These are phyloP conservation scores for Capsicum chinense DNA, from an alignment of 257 asterid genomes.

Conservation along the genomic window DNA sequence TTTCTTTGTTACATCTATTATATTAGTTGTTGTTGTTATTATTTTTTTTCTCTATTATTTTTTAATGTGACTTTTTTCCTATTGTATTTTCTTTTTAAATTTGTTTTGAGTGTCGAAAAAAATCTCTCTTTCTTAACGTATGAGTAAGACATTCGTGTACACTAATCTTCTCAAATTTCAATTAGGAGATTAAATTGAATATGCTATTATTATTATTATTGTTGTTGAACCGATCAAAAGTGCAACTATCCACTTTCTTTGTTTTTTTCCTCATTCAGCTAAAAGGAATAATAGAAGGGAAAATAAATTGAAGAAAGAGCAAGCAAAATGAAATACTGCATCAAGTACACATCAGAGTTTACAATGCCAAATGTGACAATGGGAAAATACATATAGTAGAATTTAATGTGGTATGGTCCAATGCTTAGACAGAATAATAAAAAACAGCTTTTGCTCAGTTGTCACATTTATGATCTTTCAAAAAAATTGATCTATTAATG, in stretches of 20 bases:
- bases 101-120: too few species aligned
- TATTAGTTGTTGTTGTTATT: too few species aligned
- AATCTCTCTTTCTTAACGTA: too few species aligned
- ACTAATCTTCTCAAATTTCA: too few species aligned
- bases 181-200: too few species aligned
- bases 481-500: background rate
- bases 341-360: background rate
- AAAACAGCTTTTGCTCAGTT: conserved; percentile 20
- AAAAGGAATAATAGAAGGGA: too few species aligned
- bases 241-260: background rate
- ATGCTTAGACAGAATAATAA: background rate
- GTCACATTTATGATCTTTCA: conserved; percentile 21
- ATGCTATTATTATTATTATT: too few species aligned
- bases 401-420: conserved; percentile 1
- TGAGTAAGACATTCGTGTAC: too few species aligned
- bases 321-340: background rate
- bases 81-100: too few species aligned
- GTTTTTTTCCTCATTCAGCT: background rate
- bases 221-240: background rate
- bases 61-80: too few species aligned
- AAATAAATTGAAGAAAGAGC: background rate
- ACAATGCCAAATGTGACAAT: background rate
- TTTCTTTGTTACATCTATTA: too few species aligned
- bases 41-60: too few species aligned
- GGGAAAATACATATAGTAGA: background rate